These are phyloP conservation scores for Thelonectria blattea DNA, from an alignment of 2,329 filamentous ascomycete genomes.

Conservation along the genomic window DNA sequence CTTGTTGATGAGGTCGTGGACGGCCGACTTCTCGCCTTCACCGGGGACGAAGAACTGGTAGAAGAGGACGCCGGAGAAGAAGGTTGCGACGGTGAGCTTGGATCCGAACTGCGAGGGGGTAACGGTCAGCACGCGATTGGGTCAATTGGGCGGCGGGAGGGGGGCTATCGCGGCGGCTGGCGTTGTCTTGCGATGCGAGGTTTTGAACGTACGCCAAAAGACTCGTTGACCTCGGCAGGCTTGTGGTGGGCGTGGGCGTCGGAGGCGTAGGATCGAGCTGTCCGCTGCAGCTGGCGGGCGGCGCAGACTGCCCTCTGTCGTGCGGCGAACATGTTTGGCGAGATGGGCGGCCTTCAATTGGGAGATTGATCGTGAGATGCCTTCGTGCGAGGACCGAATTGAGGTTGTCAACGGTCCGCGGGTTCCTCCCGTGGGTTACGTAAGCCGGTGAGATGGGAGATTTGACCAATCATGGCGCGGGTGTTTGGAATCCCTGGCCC, in stretches of 20 bases:
- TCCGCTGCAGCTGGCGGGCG: conserved; percentile 46
- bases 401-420: conserved; percentile 39
- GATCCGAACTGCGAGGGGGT: conserved; percentile 53
- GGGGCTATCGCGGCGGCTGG: background rate
- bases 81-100: conserved; percentile 51
- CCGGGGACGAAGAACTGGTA: conserved; percentile 58
- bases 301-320: conserved; percentile 52
- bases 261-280: conserved; percentile 60
- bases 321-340: conserved; percentile 49
- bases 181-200: conserved; percentile 22
- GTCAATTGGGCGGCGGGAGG: conserved; percentile 8
- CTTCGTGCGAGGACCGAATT: conserved; percentile 33
- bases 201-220: conserved; percentile 59
- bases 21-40: conserved; percentile 56
- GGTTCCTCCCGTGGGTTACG: conserved; percentile 35
- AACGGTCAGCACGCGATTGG: conserved; percentile 21
- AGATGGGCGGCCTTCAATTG: conserved; percentile 43
- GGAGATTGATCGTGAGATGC: conserved; percentile 36
- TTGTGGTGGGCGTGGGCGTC: conserved; percentile 56
- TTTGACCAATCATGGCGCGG: conserved; percentile 32
- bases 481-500: conserved; percentile 28
- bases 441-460: conserved; percentile 29
- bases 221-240: conserved; percentile 57
- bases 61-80: conserved; percentile 52
- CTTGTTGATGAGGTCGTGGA: conserved; percentile 54